Evolutionary conservation across 805 yeast species (phyloP), one percentile per base, ranked within the genome.

Genomic region (Lachancea thermotolerans): DNA sequence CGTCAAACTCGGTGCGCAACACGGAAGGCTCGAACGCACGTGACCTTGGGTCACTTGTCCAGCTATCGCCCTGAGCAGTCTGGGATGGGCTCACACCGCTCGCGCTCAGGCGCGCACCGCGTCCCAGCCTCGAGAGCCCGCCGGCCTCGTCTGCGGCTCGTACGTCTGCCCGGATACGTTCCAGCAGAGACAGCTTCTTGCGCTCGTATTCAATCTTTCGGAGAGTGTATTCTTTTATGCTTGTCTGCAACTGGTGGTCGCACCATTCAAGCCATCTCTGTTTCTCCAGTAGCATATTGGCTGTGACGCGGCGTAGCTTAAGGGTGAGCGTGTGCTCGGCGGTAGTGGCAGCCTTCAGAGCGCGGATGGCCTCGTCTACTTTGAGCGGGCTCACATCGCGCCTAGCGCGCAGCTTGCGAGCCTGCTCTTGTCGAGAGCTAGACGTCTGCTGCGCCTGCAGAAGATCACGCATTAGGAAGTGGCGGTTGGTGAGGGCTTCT

Each of bases 401-500:
- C 55, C 77, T 81, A 44, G 78, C 78, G 54, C 86, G 85, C 45
- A 88, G 73, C 56, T 81, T 81, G 36, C 77, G 67, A 1, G 95
- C 95, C 4, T 77, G 73, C 40, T 78, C 76, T 56, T 86, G 95
- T 56, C 79, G 84, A 28, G 76, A 66, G 53, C 76, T 79, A 1
- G 95, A 79, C 46, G 72, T 78, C 7, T 80, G 78, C 62, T 90
- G 95, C 1, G 96, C 90, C 58, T 78, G 84, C 29, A 77, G 57
- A 42, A 88, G 70, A 53, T 93, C 99, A 44, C 97, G 75, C 96
- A 93, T 93, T 33, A 91, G 67, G 46, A 93, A 71, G 62, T 93
- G 96, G 48, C 99, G 74, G 65, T 91, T 90, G 0, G 99, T 93
- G 44, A 93, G 70, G 0, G 96, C 83, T 65, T 93, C 99, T 64